These are phyloP conservation scores for Gypsophila paniculata DNA, from an alignment of 179 eudicot species.

Conservation along the genomic window DNA sequence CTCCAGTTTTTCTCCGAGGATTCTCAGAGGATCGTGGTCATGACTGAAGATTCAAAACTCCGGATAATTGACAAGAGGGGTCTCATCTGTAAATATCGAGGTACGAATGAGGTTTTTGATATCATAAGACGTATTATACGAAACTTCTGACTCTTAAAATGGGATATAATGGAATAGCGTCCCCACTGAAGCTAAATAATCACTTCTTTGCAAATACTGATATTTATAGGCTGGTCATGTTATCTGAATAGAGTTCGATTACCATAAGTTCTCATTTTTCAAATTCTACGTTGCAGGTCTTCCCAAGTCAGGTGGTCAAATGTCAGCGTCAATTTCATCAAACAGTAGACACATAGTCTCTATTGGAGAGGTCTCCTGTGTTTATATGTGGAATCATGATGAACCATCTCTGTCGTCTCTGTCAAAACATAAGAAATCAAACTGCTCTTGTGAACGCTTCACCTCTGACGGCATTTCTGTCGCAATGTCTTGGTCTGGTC, in stretches of 20 bases:
- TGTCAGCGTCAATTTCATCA: slow-evolving; percentile 58
- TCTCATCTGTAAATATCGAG: slow-evolving; percentile 54
- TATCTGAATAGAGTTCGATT: no score
- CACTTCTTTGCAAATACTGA: no score
- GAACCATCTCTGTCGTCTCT: slow-evolving; percentile 19
- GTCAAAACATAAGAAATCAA: slow-evolving; percentile 35
- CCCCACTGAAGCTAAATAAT: no score
- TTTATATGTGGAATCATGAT: slow-evolving; percentile 71
- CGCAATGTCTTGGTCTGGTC: slow-evolving; percentile 58
- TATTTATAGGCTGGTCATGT: no score
- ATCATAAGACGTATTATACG: no score
- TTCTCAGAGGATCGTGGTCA: slow-evolving; percentile 45
- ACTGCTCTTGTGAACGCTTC: slow-evolving; percentile 62
- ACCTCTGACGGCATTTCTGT: slow-evolving; percentile 45
- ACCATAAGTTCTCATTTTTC: no score
- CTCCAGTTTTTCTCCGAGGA: slow-evolving; percentile 53
- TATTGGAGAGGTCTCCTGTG: slow-evolving; percentile 59
- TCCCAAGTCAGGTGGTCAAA: slow-evolving; percentile 62
- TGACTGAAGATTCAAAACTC: slow-evolving; percentile 60
- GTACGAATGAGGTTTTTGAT: no score
- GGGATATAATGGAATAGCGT: no score
- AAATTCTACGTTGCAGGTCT: no score
- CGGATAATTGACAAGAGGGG: slow-evolving; percentile 56
- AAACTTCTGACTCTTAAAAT: no score
- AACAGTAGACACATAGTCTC: slow-evolving; percentile 57